Conservation (phyloP, 352 stramenopile species). For the Pythium scleroteichum region DNA sequence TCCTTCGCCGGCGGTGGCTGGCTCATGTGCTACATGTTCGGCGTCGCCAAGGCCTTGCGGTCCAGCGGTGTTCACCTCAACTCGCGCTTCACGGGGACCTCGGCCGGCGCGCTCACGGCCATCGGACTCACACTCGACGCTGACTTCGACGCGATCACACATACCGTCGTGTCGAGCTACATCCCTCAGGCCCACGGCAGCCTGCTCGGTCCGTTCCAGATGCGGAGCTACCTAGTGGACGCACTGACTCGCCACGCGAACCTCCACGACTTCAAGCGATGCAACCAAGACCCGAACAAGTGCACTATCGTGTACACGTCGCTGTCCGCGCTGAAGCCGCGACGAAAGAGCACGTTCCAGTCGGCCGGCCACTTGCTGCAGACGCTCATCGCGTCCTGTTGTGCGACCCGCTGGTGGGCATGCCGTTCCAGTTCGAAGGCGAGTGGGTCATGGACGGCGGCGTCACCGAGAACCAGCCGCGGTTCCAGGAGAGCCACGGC, state of each 20-base stretch:
- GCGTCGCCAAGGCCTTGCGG: conserved; percentile 45
- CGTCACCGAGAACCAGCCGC: conserved; percentile 36
- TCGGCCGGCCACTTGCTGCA: conserved; percentile 25
- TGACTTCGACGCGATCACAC: conserved; percentile 37
- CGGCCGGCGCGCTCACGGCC: conserved; percentile 34
- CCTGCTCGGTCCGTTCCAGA: conserved; percentile 21
- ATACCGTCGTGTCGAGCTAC: conserved; percentile 27
- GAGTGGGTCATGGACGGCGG: conserved; percentile 51
- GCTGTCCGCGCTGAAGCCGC: conserved; percentile 24
- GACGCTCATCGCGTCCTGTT: conserved; percentile 38
- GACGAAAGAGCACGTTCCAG: conserved; percentile 32
- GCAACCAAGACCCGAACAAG: conserved; percentile 17
- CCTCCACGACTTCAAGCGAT: conserved; percentile 23
- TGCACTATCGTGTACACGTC: conserved; percentile 35
- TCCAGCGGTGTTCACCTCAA: conserved; percentile 15
- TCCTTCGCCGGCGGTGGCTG: conserved; percentile 42
- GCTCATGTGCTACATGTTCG: conserved; percentile 50
- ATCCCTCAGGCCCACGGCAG: conserved; percentile 17
- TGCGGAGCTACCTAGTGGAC: conserved; percentile 31
- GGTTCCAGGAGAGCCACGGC: conserved; percentile 14
- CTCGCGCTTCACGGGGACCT: conserved; percentile 36
- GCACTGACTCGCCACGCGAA: conserved; percentile 10
- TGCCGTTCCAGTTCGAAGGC: conserved; percentile 42
- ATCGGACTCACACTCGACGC: conserved; percentile 30
- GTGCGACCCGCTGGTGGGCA: conserved; percentile 12